Evolutionary conservation across 2,329 filamentous ascomycete genomes (phyloP), one percentile per base, ranked within the genome.

Genomic region (Phialophora verrucosa): DNA sequence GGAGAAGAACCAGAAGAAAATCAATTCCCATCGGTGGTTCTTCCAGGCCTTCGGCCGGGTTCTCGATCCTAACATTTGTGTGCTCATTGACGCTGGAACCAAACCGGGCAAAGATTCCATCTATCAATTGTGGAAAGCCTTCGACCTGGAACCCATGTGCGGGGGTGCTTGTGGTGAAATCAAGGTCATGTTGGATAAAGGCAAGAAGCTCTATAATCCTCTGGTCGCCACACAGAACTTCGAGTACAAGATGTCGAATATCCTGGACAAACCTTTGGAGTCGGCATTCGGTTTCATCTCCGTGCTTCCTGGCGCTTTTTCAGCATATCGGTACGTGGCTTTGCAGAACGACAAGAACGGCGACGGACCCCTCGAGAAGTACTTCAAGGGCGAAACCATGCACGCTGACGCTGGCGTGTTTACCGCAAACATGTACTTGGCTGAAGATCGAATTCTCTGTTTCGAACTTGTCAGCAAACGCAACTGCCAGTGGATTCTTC

Each of bases 221-320:
- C 85, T 99, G 4, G 91, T 99, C 25, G 95, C 95, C 1, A 93
- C 93, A 0, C 95, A 99, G 75, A 99, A 99, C 76, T 99, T 99
- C 74, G 95, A 99, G 82, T 99, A 99, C 85, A 99, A 99, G 85
- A 97, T 99, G 91, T 97, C 92, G 78, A 99, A 99, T 76, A 99
- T 99, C 76, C 85, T 99, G 53, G 95, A 99, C 78, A 99, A 99
- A 81, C 95, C 95, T 1, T 83, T 99, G 49, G 95, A 99, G 77
- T 98, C 94, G 3, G 92, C 94, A 0, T 99, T 99, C 78, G 95
- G 95, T 55, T 99, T 98, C 81, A 98, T 99, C 76, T 92, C 92
- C 53, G 95, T 99, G 75, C 84, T 99, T 75, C 95, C 95, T 0
- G 95, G 95, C 82, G 95, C 95, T 65, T 97, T 99, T 80, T 98